phyloP scores from a whole-genome alignment of 345 rosid genomes.

The Clarkia xantiana region DNA sequence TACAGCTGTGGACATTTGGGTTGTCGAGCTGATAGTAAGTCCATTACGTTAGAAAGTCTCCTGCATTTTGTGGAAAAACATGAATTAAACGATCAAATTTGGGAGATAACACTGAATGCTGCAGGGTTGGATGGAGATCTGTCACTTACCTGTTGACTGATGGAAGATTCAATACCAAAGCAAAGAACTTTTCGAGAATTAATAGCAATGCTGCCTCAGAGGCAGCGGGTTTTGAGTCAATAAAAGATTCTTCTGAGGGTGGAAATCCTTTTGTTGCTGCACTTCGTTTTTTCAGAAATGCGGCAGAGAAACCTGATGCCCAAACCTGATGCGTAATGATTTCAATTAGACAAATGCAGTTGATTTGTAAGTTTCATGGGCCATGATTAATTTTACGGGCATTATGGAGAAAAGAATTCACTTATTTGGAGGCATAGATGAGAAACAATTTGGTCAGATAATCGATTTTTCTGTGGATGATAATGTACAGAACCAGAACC shows the following conservation, averaged over 20 bases:
- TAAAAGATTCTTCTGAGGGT: conserved; percentile 14
- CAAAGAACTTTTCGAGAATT: conserved; percentile 68
- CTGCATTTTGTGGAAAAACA: conserved; percentile 18
- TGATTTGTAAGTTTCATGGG: too few relatives aligned
- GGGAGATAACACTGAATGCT: not conserved
- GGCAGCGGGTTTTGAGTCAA: conserved; percentile 46
- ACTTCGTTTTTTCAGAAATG: conserved; percentile 75
- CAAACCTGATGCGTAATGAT: conserved; percentile 40
- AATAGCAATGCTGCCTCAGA: conserved; percentile 72
- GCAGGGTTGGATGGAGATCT: not conserved
- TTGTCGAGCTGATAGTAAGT: conserved; percentile 55
- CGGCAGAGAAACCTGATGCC: conserved; percentile 97
- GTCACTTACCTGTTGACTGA: conserved; percentile 51
- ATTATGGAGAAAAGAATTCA: too few relatives aligned
- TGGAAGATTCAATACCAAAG: conserved; percentile 66
- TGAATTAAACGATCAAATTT: not conserved
- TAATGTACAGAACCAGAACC: too few relatives aligned
- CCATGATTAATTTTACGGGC: too few relatives aligned
- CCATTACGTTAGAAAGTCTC: conserved; percentile 63
- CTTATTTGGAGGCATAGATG: too few relatives aligned
- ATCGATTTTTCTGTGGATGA: too few relatives aligned
- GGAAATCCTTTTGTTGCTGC: conserved; percentile 57
- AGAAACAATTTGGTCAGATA: too few relatives aligned
- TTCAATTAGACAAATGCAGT: too few relatives aligned
- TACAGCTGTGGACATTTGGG: conserved; percentile 90